Base-by-base conservation (phyloP, 2,329 filamentous ascomycete genomes). In the Pseudogymnoascus sp. region DNA sequence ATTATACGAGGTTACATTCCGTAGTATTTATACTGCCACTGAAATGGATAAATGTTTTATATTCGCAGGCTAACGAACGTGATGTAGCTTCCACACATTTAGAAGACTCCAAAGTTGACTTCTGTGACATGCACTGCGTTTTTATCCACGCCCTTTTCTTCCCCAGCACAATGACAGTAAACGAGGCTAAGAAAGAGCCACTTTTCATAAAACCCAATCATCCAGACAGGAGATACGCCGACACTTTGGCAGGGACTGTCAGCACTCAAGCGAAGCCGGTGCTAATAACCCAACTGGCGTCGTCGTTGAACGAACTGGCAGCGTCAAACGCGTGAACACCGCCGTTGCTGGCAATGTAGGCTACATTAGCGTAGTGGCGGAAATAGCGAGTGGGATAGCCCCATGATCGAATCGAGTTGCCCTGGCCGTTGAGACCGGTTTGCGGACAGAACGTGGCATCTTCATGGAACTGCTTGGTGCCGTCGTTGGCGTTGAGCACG, bases 381-480 rank as follows among this genome's bases (percentile, higher is more conserved):
- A 85, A 74, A 63, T 76, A 86, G 49, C 84, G 77, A 0, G 83
- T 85, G 0, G 85, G 84, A 67, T 84, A 85, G 45, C 75, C 78
- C 84, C 84, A 87, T 1, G 83, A 76, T 4, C 81, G 76, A 33
- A 87, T 75, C 0, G 83, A 79, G 65, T 64, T 79, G 5, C 81
- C 83, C 45, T 76, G 69, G 4, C 82, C 80, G 65, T 72, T 81
- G 22, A 87, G 72, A 0, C 79, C 80, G 0, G 77, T 63, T 70
- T 81, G 76, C 0, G 82, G 76, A 69, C 85, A 87, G 72, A 87
- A 87, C 0, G 85, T 87, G 6, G 84, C 83, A 58, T 87, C 84
- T 66, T 87, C 84, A 3, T 73, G 38, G 72, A 87, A 85, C 60
- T 75, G 72, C 75, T 86, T 84, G 62, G 75, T 76, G 61, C 78